Base-by-base conservation (phyloP, 257 asterid genomes). In the Hygrophila difformis region DNA sequence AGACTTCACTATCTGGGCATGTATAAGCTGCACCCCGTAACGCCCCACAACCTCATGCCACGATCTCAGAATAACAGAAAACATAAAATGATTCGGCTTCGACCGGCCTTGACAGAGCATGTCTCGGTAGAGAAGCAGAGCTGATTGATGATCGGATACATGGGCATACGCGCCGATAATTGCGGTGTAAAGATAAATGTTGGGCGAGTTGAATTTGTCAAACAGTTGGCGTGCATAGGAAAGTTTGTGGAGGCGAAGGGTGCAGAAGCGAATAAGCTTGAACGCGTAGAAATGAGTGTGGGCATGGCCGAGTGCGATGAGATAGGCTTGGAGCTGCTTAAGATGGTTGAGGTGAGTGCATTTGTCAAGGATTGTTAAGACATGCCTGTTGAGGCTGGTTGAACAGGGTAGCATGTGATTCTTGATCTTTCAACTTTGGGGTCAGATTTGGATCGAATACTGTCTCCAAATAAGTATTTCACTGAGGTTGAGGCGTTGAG, bases 231-330 rank as follows among this genome's bases (percentile, higher is more conserved):
- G 92, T 24, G 86, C 92, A 18, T 87, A 75, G 33, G n/a, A 15
- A 41, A 80, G 51, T 44, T 80, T 46, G 47, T 64, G 34, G 61
- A 80, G 77, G 21, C 68, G 66, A 8, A 59, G 2, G 0, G 84
- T 61, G 70, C 97, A 80, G 61, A 80, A 77, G 49, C 87, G 93
- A 31, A 87, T 57, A 54, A 87, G 79, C 70, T 87, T 87, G 79
- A 84, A 83, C 7, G 73, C 59, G 67, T 80, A 83, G 67, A 83
- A 74, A 57, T 78, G 91, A 14, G 77, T 76, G 35, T 62, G 56
- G 63, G 71, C 75, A 51, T 80, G 81, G 16, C 97, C 95, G 44
- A 78, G 66, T 1, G 77, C 37, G 39, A 76, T 65, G 65, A 83
- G 81, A 56, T 71, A 77, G 53, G 85, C 53, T 48, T 87, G 97